Evolutionary conservation across 768 basidiomycete species (phyloP).

Genomic region (Leccinum ochraceum): DNA sequence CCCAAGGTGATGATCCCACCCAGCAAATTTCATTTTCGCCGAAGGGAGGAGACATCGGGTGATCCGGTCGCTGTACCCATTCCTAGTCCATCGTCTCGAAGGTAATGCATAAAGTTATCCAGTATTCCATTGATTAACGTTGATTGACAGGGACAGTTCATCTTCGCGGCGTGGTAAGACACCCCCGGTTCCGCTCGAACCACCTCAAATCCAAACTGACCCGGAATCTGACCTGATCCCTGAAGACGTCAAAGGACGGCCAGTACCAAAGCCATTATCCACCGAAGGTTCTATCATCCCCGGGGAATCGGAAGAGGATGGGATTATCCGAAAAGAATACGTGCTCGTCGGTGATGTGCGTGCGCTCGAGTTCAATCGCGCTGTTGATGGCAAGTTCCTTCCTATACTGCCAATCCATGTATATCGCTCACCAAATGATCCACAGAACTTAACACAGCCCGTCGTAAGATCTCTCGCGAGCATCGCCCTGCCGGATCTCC

Average conservation of each 20-base stretch:
- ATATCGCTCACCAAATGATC: slow-evolving; percentile 14
- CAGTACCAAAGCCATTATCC: slow-evolving; percentile 34
- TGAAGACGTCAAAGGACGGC: slow-evolving; percentile 18
- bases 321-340: slow-evolving; percentile 80
- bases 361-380: slow-evolving; percentile 88
- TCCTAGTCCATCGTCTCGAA: slow-evolving; percentile 17
- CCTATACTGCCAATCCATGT: background rate
- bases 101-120: slow-evolving; percentile 15
- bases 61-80: slow-evolving; percentile 6
- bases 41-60: slow-evolving; percentile 32
- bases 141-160: slow-evolving; percentile 12
- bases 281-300: slow-evolving; percentile 72
- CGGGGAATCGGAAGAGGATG: slow-evolving; percentile 84
- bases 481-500: slow-evolving; percentile 51
- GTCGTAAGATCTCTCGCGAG: slow-evolving; percentile 60
- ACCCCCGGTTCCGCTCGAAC: slow-evolving; percentile 12
- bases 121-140: background rate
- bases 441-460: slow-evolving; percentile 64
- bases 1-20: slow-evolving; percentile 81
- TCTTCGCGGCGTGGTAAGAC: slow-evolving; percentile 22
- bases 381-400: slow-evolving; percentile 76
- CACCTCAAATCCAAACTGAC: slow-evolving; percentile 15
- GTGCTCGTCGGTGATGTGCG: slow-evolving; percentile 90
- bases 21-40: slow-evolving; percentile 73
- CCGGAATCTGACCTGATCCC: slow-evolving; percentile 9